phyloP scores from a whole-genome alignment of 495 filamentous ascomycete genomes.

The Podospora pseudopauciseta region DNA sequence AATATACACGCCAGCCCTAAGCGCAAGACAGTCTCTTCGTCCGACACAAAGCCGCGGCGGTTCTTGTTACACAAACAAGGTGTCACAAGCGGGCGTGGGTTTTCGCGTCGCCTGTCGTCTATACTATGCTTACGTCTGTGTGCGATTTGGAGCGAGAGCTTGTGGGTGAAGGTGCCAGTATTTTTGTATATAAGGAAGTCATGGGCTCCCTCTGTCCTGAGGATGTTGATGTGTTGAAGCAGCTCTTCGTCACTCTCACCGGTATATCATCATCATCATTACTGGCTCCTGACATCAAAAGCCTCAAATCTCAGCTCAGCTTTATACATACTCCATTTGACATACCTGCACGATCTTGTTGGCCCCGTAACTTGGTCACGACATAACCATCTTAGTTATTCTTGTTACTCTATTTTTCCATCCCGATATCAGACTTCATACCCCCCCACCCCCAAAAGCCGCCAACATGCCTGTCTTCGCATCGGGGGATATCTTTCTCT shows the following conservation, averaged over 20 bases:
- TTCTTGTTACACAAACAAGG: neutral
- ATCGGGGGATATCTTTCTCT: constrained; percentile 3
- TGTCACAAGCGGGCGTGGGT: neutral
- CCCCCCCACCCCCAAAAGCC: neutral
- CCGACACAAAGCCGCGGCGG: neutral
- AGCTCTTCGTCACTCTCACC: neutral
- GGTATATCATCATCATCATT: neutral
- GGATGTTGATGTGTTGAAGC: neutral
- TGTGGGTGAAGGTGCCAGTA: neutral
- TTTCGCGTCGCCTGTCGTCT: neutral
- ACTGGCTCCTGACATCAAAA: neutral
- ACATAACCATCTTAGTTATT: neutral
- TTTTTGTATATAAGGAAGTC: neutral
- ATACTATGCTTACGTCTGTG: neutral
- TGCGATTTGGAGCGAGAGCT: neutral
- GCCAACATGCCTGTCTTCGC: neutral
- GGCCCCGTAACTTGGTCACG: neutral
- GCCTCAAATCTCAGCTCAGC: neutral
- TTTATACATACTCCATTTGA: neutral
- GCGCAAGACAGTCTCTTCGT: neutral
- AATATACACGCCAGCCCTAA: neutral
- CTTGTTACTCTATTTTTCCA: neutral
- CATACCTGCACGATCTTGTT: neutral
- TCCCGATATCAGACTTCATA: neutral
- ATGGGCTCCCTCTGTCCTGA: neutral